Percentiles rank a stretch among this genome's conserved stretches.
These are phyloP conservation scores for Chaetomiaceae sp. DNA, from an alignment of 2,329 filamentous ascomycete species.

Conservation along the genomic window DNA sequence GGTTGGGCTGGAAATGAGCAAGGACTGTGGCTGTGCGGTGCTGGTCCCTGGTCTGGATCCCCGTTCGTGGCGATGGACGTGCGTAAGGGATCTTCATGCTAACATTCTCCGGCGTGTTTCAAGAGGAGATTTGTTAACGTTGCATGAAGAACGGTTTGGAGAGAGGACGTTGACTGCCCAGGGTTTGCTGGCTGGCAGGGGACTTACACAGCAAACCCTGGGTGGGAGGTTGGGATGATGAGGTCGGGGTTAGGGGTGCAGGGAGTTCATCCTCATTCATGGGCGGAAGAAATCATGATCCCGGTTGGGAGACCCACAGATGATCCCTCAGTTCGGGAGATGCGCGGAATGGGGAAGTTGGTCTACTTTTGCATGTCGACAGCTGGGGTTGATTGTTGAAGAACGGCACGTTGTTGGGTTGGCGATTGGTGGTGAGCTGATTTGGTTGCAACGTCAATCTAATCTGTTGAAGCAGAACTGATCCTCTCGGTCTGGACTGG, in stretches of 20 bases:
- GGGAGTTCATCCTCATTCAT: too few relatives aligned
- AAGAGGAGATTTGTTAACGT: constrained; percentile 8
- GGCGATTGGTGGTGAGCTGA: not conserved
- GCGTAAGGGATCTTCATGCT: not conserved
- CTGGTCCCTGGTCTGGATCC: not conserved
- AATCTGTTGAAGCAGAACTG: not conserved
- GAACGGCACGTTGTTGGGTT: not conserved
- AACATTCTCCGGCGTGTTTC: constrained; percentile 1
- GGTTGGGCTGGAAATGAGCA: constrained; percentile 5
- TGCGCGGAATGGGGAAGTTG: constrained; percentile 7
- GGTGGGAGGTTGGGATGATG: not conserved
- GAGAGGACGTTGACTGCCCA: too few relatives aligned
- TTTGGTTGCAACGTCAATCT: too few relatives aligned
- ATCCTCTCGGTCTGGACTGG: not conserved
- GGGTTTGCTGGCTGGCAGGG: too few relatives aligned
- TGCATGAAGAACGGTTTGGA: not conserved
- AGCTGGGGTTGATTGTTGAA: too few relatives aligned
- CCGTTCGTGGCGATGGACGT: constrained; percentile 4
- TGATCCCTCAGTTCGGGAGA: constrained; percentile 2
- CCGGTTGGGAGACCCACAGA: too few relatives aligned
- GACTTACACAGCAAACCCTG: too few relatives aligned
- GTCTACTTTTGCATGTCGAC: too few relatives aligned
- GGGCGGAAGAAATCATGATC: too few relatives aligned
- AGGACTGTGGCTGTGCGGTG: constrained; percentile 5
- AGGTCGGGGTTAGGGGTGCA: not conserved